Evolutionary conservation across 345 rosid genomes (phyloP).

Genomic region (Populus davidiana): DNA sequence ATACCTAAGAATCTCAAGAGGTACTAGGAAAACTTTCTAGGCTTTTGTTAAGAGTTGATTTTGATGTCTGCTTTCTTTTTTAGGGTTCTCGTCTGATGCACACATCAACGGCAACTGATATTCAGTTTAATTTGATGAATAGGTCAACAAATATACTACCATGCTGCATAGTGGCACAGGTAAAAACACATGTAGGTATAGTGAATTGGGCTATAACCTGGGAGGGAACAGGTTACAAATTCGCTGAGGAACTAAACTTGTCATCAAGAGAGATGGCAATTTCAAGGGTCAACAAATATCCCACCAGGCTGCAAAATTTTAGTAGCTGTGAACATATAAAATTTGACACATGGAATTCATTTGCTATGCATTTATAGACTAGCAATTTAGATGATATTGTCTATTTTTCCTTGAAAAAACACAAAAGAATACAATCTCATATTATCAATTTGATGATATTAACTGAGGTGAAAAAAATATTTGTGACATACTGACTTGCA

Average conservation of each 20-base stretch:
- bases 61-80: neutral
- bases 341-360: neutral
- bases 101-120: neutral
- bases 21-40: neutral
- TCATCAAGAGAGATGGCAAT: neutral
- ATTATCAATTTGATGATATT: neutral
- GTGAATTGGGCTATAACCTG: neutral
- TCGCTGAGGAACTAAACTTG: neutral
- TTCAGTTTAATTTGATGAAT: neutral
- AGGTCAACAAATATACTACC: neutral
- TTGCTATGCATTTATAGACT: neutral
- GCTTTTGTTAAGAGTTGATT: neutral
- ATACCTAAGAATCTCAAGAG: neutral
- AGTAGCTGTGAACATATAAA: neutral
- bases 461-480: neutral
- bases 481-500: slow-evolving; percentile 63
- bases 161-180: neutral
- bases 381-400: neutral
- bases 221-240: neutral
- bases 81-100: neutral
- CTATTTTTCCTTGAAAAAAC: neutral
- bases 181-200: neutral
- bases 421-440: neutral
- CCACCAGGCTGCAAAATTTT: neutral
- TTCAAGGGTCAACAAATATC: too few species aligned